These are phyloP conservation scores for Wallacemonas sp. DNA, from an alignment of 208 protist species.

Conservation along the genomic window DNA sequence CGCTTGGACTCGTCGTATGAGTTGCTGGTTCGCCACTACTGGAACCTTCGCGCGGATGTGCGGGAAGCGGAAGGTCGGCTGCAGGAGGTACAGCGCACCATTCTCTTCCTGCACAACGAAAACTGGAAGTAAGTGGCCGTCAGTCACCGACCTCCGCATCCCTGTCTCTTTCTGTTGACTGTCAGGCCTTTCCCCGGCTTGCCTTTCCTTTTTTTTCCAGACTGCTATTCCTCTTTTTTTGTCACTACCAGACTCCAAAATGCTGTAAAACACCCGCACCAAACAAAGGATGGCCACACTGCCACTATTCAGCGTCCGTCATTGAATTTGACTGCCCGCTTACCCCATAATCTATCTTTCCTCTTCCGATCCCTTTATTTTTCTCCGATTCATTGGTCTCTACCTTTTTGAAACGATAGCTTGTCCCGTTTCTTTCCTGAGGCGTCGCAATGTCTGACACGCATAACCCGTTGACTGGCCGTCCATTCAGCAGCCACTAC, in stretches of 20 bases:
- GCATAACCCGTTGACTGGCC: conserved; percentile 57
- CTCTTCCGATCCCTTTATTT: background rate
- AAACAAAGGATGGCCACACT: no score
- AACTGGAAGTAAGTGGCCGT: conserved; percentile 11
- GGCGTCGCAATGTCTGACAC: background rate
- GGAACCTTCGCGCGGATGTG: conserved; percentile 37
- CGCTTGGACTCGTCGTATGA: conserved; percentile 9
- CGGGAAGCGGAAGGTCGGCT: conserved; percentile 43
- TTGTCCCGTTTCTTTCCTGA: background rate
- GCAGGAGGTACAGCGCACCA: conserved; percentile 29
- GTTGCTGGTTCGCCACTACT: conserved; percentile 33
- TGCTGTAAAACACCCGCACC: no score
- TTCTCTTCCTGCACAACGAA: conserved; percentile 45
- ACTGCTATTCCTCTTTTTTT: no score
- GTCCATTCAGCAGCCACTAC: conserved; percentile 54
- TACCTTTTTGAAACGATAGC: background rate
- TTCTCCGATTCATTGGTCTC: background rate
- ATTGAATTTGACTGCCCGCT: no score
- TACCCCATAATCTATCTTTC: no score
- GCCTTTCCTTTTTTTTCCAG: conserved; percentile 14
- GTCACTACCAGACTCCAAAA: no score
- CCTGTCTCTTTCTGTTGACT: conserved; percentile 7
- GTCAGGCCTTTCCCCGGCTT: background rate
- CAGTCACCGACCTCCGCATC: background rate
- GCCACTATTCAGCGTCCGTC: no score